phyloP scores from a whole-genome alignment of 2,329 filamentous ascomycete genomes.

The Fusarium sp. region DNA sequence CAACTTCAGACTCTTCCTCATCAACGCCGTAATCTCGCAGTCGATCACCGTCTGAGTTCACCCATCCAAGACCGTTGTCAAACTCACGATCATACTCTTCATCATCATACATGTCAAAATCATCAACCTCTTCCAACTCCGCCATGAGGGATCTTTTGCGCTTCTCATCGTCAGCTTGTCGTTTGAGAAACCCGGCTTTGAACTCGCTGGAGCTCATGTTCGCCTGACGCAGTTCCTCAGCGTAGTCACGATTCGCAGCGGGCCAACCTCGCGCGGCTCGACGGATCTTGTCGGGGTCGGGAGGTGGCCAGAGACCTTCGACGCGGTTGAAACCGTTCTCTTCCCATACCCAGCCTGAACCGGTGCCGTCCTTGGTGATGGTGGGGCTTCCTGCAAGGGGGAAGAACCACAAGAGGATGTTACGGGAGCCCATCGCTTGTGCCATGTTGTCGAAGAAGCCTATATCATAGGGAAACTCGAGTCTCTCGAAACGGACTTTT shows the following conservation, averaged over 20 bases:
- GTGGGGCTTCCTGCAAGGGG: constrained; percentile 69
- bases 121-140: constrained; percentile 66
- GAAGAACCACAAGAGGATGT: constrained; percentile 74
- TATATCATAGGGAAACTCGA: constrained; percentile 87
- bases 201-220: constrained; percentile 56
- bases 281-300: constrained; percentile 70
- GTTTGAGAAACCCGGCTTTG: constrained; percentile 60
- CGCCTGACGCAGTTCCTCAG: constrained; percentile 49
- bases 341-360: constrained; percentile 70
- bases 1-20: constrained; percentile 66
- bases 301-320: constrained; percentile 70
- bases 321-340: constrained; percentile 82
- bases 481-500: constrained; percentile 64
- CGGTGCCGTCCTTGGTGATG: constrained; percentile 53
- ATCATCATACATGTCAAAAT: constrained; percentile 67
- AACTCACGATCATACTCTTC: constrained; percentile 61
- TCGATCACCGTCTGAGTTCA: constrained; percentile 79
- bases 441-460: constrained; percentile 79
- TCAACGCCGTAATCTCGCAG: constrained; percentile 84
- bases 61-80: constrained; percentile 66
- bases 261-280: constrained; percentile 55
- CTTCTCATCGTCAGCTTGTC: constrained; percentile 61
- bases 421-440: constrained; percentile 78
- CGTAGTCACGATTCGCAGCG: constrained; percentile 51
- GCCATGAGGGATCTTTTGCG: constrained; percentile 56